A percentile compares a stretch with the other conserved stretches of the same genome.
phyloP scores from a whole-genome alignment of 352 stramenopile species.

The Phytophthora pseudosyringae region DNA sequence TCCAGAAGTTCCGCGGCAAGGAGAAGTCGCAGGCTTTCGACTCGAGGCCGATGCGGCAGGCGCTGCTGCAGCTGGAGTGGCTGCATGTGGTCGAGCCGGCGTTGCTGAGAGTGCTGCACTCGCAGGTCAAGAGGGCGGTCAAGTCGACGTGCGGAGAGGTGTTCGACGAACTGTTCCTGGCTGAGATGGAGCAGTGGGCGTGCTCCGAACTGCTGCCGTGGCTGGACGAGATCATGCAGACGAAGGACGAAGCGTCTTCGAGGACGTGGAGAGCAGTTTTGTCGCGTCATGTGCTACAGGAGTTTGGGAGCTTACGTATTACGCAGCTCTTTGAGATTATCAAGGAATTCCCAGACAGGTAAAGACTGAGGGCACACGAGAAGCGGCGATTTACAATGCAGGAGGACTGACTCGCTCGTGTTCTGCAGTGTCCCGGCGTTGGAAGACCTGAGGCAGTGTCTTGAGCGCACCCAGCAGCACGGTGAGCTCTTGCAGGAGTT shows the following conservation, averaged over 20 bases:
- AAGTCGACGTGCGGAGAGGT: constrained; percentile 54
- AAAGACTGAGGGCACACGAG: not conserved
- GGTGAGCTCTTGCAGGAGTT: constrained; percentile 83
- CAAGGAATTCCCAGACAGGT: constrained; percentile 96
- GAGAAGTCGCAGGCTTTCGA: constrained; percentile 66
- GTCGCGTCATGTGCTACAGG: constrained; percentile 56
- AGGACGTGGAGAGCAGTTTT: constrained; percentile 56
- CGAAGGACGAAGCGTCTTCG: constrained; percentile 15
- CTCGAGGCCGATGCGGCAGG: constrained; percentile 49
- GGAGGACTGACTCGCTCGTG: not conserved
- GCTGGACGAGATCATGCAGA: constrained; percentile 60
- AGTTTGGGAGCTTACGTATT: constrained; percentile 85
- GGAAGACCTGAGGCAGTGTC: constrained; percentile 74
- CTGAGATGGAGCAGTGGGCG: constrained; percentile 58
- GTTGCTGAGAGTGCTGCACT: constrained; percentile 58
- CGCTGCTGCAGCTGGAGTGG: constrained; percentile 68
- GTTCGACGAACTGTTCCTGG: constrained; percentile 54
- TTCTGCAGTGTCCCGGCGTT: constrained; percentile 60
- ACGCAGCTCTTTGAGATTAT: constrained; percentile 97
- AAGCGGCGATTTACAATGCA: not conserved
- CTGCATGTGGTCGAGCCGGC: constrained; percentile 53
- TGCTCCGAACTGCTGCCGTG: constrained; percentile 62
- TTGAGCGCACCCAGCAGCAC: constrained; percentile 88
- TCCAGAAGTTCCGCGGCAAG: constrained; percentile 63
- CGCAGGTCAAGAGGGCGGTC: constrained; percentile 62